Base-by-base conservation (phyloP, 345 rosid species). In the Xanthoceras sorbifolium region DNA sequence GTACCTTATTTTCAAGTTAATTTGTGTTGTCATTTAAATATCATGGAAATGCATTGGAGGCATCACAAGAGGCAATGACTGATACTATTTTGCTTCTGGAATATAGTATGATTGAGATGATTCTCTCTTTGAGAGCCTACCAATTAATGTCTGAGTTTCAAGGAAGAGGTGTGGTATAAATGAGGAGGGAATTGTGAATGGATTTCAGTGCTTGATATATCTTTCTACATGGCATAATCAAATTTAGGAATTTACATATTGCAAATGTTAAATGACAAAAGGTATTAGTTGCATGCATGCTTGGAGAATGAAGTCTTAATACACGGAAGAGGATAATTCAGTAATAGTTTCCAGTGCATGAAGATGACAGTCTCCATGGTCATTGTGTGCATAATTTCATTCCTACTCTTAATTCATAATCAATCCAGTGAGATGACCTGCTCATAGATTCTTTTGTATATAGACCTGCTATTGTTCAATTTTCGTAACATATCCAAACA, bases 341-440 rank as follows among this genome's bases (percentile, higher is more conserved):
- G 31, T 9, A 70, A 52, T 54, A 23, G 18, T 52, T 25, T 46
- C 60, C 14, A 4, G 3, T 42, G 50, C 50, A 40, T 68, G 36
- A 15, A 26, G 17, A 52, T 2, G 14, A 31, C 18, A 26, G 11
- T 69, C 31, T 20, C 3, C 22, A 17, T 28, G 9, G 55, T 40
- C 22, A 46, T 18, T 18, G 18, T 44, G 71, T 69, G 61, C 60
- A 69, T 9, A 48, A 18, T 50, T 32, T 46, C 9, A 50, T 71
- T 71, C 31, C 48, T 54, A 22, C 6, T 22, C 0, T 55, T 31
- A 52, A 31, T 71, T 71, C 32, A n/a, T 9, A n/a, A 54, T 22
- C 74, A 31, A 71, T 71, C 64, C 42, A 20, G 42, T 20, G 6
- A 32, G 60, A 68, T 68, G 36, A 26, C 28, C 62, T 69, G 54